Base-by-base conservation (phyloP, 805 yeast genomes). In the Ogataea ramenticola region DNA sequence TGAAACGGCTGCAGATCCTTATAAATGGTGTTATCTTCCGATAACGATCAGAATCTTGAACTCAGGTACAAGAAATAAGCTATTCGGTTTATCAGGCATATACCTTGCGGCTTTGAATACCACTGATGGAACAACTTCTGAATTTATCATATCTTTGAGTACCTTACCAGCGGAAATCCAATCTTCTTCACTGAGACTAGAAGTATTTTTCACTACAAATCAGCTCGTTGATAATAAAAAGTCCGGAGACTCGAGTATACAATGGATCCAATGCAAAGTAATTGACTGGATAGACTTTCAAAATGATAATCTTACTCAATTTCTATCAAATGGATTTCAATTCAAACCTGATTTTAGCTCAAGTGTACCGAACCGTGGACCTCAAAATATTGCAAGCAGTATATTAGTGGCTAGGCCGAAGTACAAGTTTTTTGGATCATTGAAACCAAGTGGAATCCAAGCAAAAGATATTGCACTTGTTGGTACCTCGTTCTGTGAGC, bases 331-430 rank as follows among this genome's bases (percentile, higher is more conserved):
- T 11, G 43, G 43, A n/a, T 30, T 43, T 41, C 10, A 37, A n/a
- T 17, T 39, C 15, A 27, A 37, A 16, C 45, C 45, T 14, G 15
- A 19, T 17, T 43, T 35, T 30, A 36, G 69, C 40, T 53, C 61
- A 36, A 61, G 67, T 16, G 45, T 16, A 74, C 69, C 45, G 68
- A 67, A 47, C 27, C 27, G 27, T 24, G 10, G 6, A 10, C 10
- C 27, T n/a, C 70, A 69, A 53, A 47, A 62, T 35, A 38, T 54
- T 19, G 67, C 73, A 3, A 19, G 50, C 0, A 44, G 45, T 35
- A 30, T 51, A 2, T 20, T 51, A 15, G 41, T 49, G 1, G 52
- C 49, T 2, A 44, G 42, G 27, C 50, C 55, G 12, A 44, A 46
- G 22, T 49, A 36, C 37, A 37, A 46, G 2, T 26, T 50, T 6